These are phyloP conservation scores for Spathaspora gorwiae DNA, from an alignment of 805 yeast species.

Conservation along the genomic window DNA sequence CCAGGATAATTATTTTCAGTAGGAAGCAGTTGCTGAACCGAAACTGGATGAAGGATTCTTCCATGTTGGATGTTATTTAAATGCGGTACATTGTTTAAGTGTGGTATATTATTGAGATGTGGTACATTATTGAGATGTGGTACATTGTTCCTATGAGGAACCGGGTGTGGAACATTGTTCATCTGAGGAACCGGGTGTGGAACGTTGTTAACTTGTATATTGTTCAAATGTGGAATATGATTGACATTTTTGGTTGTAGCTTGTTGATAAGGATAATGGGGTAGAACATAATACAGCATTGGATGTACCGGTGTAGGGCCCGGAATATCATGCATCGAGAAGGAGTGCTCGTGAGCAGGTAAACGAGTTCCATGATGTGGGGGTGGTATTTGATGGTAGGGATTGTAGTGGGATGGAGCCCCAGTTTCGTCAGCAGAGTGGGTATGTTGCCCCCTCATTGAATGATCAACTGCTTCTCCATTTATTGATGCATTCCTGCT, in stretches of 20 bases:
- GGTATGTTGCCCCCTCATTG: neutral
- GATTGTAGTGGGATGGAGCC: neutral
- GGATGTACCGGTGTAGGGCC: neutral
- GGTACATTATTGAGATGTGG: slow-evolving; percentile 1
- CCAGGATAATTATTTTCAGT: neutral
- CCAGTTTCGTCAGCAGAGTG: neutral
- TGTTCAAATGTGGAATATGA: neutral
- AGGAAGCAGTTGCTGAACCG: neutral
- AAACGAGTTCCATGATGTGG: neutral
- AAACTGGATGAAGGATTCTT: neutral
- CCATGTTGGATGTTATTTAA: neutral
- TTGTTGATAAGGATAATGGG: neutral
- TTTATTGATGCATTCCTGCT: neutral
- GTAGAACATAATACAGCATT: neutral
- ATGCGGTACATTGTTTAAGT: neutral
- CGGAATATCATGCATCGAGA: neutral
- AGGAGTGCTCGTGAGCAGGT: neutral
- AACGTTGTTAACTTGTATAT: neutral
- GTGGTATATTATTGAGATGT: neutral
- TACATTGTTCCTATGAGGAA: neutral
- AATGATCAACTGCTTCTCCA: neutral
- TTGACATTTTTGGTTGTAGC: neutral
- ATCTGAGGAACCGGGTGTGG: neutral
- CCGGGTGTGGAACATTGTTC: neutral
- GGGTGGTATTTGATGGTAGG: slow-evolving; percentile 1